These are phyloP conservation scores for Cryptococcus maquisensis DNA, from an alignment of 1,284 basidiomycete species.

Conservation along the genomic window DNA sequence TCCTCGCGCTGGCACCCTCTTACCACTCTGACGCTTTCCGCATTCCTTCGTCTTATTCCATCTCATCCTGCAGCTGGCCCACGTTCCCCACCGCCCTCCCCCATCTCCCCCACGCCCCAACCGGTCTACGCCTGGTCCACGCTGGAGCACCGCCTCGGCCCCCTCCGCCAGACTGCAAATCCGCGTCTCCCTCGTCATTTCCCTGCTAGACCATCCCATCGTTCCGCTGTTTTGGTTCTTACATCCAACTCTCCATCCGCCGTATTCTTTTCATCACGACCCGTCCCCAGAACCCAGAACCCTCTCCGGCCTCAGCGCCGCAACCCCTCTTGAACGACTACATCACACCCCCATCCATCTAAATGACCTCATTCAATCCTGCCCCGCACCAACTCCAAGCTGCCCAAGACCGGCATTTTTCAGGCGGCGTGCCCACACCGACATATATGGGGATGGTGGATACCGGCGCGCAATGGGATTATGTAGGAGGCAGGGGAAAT, in stretches of 20 bases:
- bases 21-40: neutral
- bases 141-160: no score
- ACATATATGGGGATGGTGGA: conserved; percentile 58
- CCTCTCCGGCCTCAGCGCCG: neutral
- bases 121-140: neutral
- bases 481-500: conserved; percentile 35
- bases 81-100: neutral
- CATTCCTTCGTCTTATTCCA: neutral
- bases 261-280: neutral
- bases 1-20: neutral
- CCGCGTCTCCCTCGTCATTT: no score
- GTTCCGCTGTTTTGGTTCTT: neutral
- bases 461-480: conserved; percentile 48
- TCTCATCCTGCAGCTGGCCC: no score
- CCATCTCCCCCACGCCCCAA: neutral
- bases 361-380: conserved; percentile 41
- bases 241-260: neutral
- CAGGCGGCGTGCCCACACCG: conserved; percentile 52
- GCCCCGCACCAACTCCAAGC: conserved; percentile 36
- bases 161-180: no score
- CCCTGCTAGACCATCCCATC: no score
- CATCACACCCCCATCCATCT: neutral
- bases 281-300: neutral
- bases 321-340: no score
- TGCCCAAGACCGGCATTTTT: conserved; percentile 28